A percentile compares a stretch with the other conserved stretches of the same genome.
Conservation (phyloP, 768 basidiomycete genomes). For the Mycena metata region DNA sequence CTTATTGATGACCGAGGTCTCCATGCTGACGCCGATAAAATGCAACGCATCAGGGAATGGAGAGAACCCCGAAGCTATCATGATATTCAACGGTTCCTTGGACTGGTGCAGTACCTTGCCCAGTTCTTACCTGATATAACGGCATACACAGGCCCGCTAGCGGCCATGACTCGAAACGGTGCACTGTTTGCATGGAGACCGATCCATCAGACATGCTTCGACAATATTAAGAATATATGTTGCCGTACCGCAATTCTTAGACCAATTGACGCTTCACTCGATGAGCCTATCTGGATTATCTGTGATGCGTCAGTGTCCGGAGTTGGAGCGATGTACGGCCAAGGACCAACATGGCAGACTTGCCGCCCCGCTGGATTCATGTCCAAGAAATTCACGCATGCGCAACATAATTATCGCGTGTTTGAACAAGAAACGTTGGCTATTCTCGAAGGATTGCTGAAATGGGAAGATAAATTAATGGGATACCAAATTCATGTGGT, state of each 20-base stretch:
- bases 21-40: slow-evolving; percentile 47
- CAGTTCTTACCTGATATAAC: slow-evolving; percentile 50
- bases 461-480: too few relatives aligned
- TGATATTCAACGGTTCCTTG: slow-evolving; percentile 48
- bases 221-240: slow-evolving; percentile 47
- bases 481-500: slow-evolving; percentile 39
- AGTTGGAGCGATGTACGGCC: too few relatives aligned
- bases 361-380: slow-evolving; percentile 46
- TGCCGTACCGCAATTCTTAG: slow-evolving; percentile 40
- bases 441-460: too few relatives aligned
- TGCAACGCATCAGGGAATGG: slow-evolving; percentile 44
- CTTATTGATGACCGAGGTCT: slow-evolving; percentile 48
- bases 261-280: slow-evolving; percentile 39
- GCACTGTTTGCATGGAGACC: slow-evolving; percentile 46
- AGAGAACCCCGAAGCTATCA: slow-evolving; percentile 38
- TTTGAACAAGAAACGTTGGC: too few relatives aligned
- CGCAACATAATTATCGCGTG: too few relatives aligned
- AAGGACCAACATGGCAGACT: slow-evolving; percentile 39
- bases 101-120: slow-evolving; percentile 47
- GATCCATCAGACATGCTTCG: slow-evolving; percentile 43
- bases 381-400: slow-evolving; percentile 45
- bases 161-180: slow-evolving; percentile 45
- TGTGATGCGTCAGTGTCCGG: slow-evolving; percentile 40
- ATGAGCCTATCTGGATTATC: slow-evolving; percentile 47
- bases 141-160: slow-evolving; percentile 48